phyloP scores from a whole-genome alignment of 148 eudicot genomes.

The Diospyros kaki region DNA sequence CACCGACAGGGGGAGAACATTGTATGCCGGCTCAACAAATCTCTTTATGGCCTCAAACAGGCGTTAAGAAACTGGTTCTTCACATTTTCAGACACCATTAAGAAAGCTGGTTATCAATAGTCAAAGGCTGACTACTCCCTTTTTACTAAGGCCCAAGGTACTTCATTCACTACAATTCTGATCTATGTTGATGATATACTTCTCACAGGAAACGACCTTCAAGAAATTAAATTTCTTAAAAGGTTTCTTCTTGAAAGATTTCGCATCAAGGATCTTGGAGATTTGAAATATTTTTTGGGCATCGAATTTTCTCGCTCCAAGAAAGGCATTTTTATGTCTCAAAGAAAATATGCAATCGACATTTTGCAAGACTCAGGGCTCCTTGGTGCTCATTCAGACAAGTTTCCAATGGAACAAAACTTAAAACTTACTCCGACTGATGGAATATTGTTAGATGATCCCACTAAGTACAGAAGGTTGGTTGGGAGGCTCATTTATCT shows the following conservation, averaged over 20 bases:
- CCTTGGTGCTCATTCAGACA: background rate
- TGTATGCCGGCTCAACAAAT: slow-evolving; percentile 7
- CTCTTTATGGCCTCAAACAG: slow-evolving; percentile 5
- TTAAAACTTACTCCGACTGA: background rate
- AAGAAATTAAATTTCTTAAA: no score
- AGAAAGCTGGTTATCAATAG: background rate
- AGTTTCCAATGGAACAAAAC: background rate
- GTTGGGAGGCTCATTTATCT: slow-evolving; percentile 1
- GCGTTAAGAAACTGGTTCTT: background rate
- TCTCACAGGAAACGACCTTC: background rate
- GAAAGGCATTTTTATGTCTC: background rate
- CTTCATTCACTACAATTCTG: background rate
- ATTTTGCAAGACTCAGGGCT: background rate
- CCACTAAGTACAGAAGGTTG: background rate
- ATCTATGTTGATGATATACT: background rate
- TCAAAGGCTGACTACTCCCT: background rate
- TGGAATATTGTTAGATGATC: background rate
- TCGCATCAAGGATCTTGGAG: no score
- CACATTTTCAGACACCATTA: background rate
- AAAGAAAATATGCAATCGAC: background rate
- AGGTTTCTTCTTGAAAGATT: no score
- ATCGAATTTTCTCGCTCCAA: no score
- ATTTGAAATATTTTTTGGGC: no score
- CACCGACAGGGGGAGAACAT: slow-evolving; percentile 7
- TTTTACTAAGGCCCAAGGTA: background rate